Percentiles rank a stretch among this genome's conserved stretches.
Conservation (phyloP, 345 rosid genomes). For the Trapa bicornis region DNA sequence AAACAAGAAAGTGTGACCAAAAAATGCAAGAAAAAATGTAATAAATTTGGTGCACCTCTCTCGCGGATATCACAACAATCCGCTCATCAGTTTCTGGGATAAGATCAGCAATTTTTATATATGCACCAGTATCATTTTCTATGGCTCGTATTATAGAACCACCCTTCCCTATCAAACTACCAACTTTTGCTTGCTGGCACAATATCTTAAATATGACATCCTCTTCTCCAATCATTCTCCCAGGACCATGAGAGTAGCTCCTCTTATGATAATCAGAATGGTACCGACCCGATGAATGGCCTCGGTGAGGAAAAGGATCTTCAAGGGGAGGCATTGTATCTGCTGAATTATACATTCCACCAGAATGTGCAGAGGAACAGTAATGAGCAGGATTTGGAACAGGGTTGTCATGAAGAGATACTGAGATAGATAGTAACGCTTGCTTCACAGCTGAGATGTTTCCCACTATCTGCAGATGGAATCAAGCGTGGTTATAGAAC, state of each 20-base stretch:
- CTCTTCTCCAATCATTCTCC: conserved; percentile 47
- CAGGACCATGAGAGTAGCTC: conserved; percentile 43
- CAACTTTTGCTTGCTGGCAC: conserved; percentile 67
- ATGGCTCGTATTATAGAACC: conserved; percentile 46
- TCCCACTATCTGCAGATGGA: conserved; percentile 39
- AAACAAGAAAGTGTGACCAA: background rate
- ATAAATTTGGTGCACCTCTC: conserved; percentile 44
- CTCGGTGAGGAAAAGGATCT: conserved; percentile 33
- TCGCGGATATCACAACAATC: conserved; percentile 54
- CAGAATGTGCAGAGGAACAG: conserved; percentile 13
- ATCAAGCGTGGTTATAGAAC: background rate
- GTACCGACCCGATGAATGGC: conserved; percentile 33
- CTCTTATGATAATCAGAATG: conserved; percentile 34
- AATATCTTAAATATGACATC: conserved; percentile 48
- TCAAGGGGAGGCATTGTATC: conserved; percentile 18
- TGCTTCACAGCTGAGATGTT: conserved; percentile 44
- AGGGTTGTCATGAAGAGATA: conserved; percentile 38
- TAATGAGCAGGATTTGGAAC: conserved; percentile 21
- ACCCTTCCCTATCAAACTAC: conserved; percentile 73
- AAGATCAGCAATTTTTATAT: conserved; percentile 51
- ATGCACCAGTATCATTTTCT: conserved; percentile 68
- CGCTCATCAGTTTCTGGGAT: conserved; percentile 54
- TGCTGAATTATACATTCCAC: conserved; percentile 15
- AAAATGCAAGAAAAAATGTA: background rate
- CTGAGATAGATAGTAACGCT: conserved; percentile 38